phyloP scores from a whole-genome alignment of 2,329 filamentous ascomycete genomes.

The Gliomastix tumulicola region DNA sequence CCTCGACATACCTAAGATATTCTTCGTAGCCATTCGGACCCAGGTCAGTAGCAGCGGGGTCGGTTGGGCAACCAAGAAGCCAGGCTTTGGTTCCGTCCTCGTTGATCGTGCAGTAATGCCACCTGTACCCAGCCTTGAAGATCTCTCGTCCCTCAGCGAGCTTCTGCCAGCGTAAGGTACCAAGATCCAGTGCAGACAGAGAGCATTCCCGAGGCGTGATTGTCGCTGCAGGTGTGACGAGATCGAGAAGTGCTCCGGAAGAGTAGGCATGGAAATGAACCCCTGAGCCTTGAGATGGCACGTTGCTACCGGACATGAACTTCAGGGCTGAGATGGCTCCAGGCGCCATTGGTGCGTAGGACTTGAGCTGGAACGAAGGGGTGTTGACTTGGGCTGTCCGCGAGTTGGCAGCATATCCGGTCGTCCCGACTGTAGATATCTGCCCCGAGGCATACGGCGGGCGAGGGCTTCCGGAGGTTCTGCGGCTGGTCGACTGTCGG shows the following conservation, averaged over 20 bases:
- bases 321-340: conserved; percentile 85
- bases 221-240: conserved; percentile 85
- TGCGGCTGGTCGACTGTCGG: conserved; percentile 32
- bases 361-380: conserved; percentile 58
- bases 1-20: conserved; percentile 60
- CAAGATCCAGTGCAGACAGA: conserved; percentile 80
- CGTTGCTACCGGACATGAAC: conserved; percentile 73
- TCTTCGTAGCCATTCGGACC: conserved; percentile 73
- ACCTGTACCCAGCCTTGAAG: conserved; percentile 85
- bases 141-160: conserved; percentile 91
- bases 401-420: conserved; percentile 62
- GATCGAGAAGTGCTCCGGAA: conserved; percentile 85
- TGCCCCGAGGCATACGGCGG: conserved; percentile 42
- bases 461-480: conserved; percentile 38
- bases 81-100: conserved; percentile 93
- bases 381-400: conserved; percentile 60
- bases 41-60: conserved; percentile 57
- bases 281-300: conserved; percentile 83
- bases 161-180: conserved; percentile 86
- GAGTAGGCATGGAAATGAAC: conserved; percentile 95
- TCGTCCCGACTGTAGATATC: conserved; percentile 46
- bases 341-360: conserved; percentile 77
- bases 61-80: conserved; percentile 86
- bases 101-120: conserved; percentile 98
- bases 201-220: conserved; percentile 85